These are phyloP conservation scores for Blastocystis sp. DNA, from an alignment of 352 stramenopile genomes.

Conservation along the genomic window DNA sequence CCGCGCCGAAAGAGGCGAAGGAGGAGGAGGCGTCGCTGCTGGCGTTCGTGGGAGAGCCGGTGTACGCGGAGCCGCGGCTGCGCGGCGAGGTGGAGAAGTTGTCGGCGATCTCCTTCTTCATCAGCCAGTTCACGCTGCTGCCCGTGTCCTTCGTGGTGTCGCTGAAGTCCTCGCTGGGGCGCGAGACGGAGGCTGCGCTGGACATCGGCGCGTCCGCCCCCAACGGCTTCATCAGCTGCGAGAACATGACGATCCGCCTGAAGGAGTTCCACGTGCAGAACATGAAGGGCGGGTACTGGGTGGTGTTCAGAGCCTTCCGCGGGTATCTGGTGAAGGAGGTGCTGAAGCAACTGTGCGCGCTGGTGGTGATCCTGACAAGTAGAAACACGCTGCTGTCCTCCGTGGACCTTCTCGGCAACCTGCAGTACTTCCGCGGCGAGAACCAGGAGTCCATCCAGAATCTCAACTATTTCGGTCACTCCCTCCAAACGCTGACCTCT, in stretches of 20 bases:
- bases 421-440: conserved; percentile 60
- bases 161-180: conserved; percentile 28
- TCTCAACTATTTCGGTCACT: conserved; percentile 60
- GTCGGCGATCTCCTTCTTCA: conserved; percentile 24
- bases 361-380: background rate
- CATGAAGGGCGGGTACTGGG: conserved; percentile 46
- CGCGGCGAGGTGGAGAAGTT: background rate
- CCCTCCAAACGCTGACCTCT: background rate
- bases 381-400: conserved; percentile 45
- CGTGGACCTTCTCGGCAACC: conserved; percentile 41
- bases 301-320: conserved; percentile 24
- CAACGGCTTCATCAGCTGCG: conserved; percentile 26
- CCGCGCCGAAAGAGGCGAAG: background rate
- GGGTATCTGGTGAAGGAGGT: conserved; percentile 50
- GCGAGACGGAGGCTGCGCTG: background rate
- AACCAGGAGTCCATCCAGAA: conserved; percentile 33
- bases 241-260: conserved; percentile 42
- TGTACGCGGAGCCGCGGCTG: background rate
- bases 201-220: background rate
- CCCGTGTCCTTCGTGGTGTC: conserved; percentile 35
- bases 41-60: background rate
- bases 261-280: conserved; percentile 31
- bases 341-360: conserved; percentile 44
- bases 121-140: conserved; percentile 13
- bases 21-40: background rate